Evolutionary conservation across 345 rosid genomes (phyloP).

Genomic region (Acer negundo): DNA sequence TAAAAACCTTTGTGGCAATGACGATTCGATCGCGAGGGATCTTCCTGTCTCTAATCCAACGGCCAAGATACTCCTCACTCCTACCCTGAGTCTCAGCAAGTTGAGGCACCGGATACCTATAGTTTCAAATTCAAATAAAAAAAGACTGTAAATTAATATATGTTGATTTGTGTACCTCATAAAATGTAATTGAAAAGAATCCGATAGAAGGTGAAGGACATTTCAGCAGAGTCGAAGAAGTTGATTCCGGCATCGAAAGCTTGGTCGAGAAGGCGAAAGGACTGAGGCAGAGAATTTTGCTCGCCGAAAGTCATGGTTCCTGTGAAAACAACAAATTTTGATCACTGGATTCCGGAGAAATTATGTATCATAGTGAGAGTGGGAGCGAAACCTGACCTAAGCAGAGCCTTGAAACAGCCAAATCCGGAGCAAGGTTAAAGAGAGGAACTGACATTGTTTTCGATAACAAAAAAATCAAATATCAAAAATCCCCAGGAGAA

Average conservation of each 20-base stretch:
- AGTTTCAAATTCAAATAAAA: background rate
- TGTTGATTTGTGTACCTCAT: too few relatives aligned
- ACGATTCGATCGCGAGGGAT: constrained; percentile 52
- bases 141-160: background rate
- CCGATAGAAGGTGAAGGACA: constrained; percentile 25
- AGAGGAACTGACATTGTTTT: constrained; percentile 44
- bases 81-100: constrained; percentile 60
- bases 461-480: too few relatives aligned
- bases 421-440: constrained; percentile 47
- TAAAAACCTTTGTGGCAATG: constrained; percentile 56
- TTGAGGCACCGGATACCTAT: constrained; percentile 75
- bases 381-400: constrained; percentile 43
- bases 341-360: background rate
- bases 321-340: constrained; percentile 14
- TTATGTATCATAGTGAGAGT: background rate
- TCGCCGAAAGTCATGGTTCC: constrained; percentile 75
- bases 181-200: background rate
- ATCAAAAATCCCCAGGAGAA: too few relatives aligned
- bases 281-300: constrained; percentile 49
- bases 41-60: constrained; percentile 53
- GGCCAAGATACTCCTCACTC: constrained; percentile 66
- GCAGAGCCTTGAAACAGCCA: constrained; percentile 60
- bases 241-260: constrained; percentile 58
- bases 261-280: constrained; percentile 59
- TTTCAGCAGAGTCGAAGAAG: constrained; percentile 75